Evolutionary conservation across 2,329 filamentous ascomycete species (phyloP), one percentile per base, ranked within the genome.

Genomic region (Hypoxylon sp.): DNA sequence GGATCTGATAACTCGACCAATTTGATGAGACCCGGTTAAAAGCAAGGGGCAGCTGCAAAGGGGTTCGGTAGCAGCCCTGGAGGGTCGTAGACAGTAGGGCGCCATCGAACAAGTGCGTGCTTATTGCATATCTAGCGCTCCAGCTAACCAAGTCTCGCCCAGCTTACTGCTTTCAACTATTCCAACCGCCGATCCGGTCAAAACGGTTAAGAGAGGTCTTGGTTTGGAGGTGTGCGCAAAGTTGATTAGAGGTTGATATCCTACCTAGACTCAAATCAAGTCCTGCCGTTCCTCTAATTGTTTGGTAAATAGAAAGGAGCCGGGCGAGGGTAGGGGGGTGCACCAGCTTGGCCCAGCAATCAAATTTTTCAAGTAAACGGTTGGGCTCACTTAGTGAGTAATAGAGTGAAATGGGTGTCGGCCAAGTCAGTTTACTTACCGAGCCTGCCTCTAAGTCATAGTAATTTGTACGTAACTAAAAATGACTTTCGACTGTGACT

Each of bases 1-100:
- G 69, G 67, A 71, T 70, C 69, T 57, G 69, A 70, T 70, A 69
- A 69, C 48, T 59, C 58, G 58, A 58, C 50, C 58, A 62, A 61
- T 63, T 48, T 52, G 17, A 49, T 10, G 37, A 54, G 57, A 63
- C 52, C 52, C 52, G 49, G 52, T 51, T 49, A 51, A 55, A 58
- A 38, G 29, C 29, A 58, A 35, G 58, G 46, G 20, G 29, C 41
- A 48, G 29, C 41, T 58, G 56, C 50, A 54, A 49, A 43, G 51
- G n/a, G n/a, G n/a, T n/a, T n/a, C n/a, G n/a, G n/a, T n/a, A n/a
- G n/a, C n/a, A n/a, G n/a, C n/a, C n/a, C n/a, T n/a, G n/a, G n/a
- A n/a, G n/a, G n/a, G n/a, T n/a, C n/a, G n/a, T n/a, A n/a, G n/a
- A n/a, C n/a, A n/a, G n/a, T n/a, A n/a, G n/a, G n/a, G n/a, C n/a